Evolutionary conservation across 257 asterid genomes (phyloP).

Genomic region (Nicotiana undulata): DNA sequence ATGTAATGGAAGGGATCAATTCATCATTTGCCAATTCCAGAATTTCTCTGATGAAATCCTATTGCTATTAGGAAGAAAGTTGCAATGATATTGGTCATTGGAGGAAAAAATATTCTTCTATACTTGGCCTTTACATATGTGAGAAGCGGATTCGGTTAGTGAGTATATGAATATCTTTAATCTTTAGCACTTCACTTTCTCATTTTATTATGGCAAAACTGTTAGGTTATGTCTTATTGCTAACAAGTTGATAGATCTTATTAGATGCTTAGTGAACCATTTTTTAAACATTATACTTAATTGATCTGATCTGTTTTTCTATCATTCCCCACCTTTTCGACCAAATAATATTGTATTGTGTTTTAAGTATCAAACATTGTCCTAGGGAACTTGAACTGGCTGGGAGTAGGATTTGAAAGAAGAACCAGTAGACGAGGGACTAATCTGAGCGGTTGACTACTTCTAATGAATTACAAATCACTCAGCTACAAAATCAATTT

Average conservation of each 20-base stretch:
- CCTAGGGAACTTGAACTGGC: neutral
- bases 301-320: neutral
- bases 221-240: neutral
- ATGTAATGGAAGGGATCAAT: neutral
- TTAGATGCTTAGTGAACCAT: neutral
- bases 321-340: neutral
- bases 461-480: neutral
- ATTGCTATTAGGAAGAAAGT: neutral
- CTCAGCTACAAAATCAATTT: neutral
- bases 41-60: neutral
- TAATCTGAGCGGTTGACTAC: neutral
- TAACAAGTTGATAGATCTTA: neutral
- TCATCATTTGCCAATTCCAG: neutral
- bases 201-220: neutral
- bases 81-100: neutral
- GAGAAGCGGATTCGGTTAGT: neutral
- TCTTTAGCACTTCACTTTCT: neutral
- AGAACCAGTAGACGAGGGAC: neutral
- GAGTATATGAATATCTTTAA: neutral
- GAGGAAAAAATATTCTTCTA: neutral
- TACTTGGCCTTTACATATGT: neutral
- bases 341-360: neutral
- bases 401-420: neutral
- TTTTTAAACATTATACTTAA: neutral
- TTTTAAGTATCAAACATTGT: neutral